Evolutionary conservation across 164 flowering plant species (phyloP), one percentile per base, ranked within the genome.

Genomic region (Brasenia schreberi): DNA sequence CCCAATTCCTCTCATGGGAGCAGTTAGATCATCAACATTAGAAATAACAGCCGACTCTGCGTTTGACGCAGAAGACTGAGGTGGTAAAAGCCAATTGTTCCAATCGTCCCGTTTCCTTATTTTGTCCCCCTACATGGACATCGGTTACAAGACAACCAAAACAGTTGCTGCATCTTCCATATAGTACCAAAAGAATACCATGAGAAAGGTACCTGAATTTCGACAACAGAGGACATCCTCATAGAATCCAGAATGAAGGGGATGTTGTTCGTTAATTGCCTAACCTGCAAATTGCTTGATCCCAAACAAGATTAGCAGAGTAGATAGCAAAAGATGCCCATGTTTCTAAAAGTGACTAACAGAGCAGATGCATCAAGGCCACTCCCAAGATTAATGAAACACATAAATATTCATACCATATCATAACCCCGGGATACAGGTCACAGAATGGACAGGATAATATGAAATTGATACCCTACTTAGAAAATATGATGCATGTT

Each of bases 81-180:
- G 69, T 7, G 70, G 44, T 18, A 73, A 64, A 16, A 75, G 66
- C 86, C 85, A 87, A 53, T 71, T 82, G 81, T 58, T 76, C 89
- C 89, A 87, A 39, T 80, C 86, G 64, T 72, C 61, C 12, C 83
- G 83, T 66, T 74, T 82, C 72, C 92, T 82, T 44, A 87, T 63
- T 76, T 77, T 85, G 65, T 85, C 83, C 65, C 75, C 87, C 92
- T 87, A 73, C 71, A 78, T 65, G 64, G 68, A 7, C 9, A 66
- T 27, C 43, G 23, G 19, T 52, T 19, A 16, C 62, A 5, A 19
- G 7, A 3, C 56, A 60, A 60, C 27, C 7, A n/a, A 60, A 11
- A 11, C 27, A n/a, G 62, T 19, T 60, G 19, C n/a, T 11, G n/a
- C 18, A 18, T 60, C 62, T n/a, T n/a, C 7, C 62, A 60, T n/a